Evolutionary conservation across 2,329 filamentous ascomycete species (phyloP), one percentile per base, ranked within the genome.

Genomic region (Cladophialophora carrionii): DNA sequence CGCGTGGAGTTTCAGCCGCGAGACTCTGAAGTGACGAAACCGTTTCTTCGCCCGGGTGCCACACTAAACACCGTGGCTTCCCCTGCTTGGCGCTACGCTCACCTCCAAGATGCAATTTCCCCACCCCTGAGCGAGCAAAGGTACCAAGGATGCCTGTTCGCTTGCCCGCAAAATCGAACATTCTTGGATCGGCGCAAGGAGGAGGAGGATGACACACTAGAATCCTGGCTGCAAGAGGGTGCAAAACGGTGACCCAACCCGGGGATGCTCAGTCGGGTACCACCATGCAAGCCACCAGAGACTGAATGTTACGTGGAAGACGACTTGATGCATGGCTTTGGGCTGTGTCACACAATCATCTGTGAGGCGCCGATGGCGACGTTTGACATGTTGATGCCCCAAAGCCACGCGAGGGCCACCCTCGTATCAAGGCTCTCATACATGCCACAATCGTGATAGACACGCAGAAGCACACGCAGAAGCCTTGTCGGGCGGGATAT

Each of bases 91-190:
- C 37, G n/a, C 37, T 7, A 17, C 37, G 37, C 37, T 20, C 37
- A n/a, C 37, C 37, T 8, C 5, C 37, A 5, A 17, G 37, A 20
- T 43, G 41, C 57, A 63, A 58, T 63, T 63, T 54, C 61, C 61
- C 61, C 61, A 37, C 55, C 34, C 61, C 56, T 63, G 49, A 46
- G n/a, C 46, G 20, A 41, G 51, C 20, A 22, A 22, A 10, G 3
- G n/a, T 63, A 22, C 5, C 26, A 3, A 31, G 9, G 22, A 41
- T 14, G 34, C 9, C 31, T 32, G 29, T 51, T 41, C 52, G 31
- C 57, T 29, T 32, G 24, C 20, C 22, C 8, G n/a, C 26, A 29
- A 55, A 31, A 31, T 51, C 48, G 48, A 51, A 26, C 48, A 51
- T 29, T 51, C 24, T 51, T 22, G 20, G 20, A 51, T 51, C 48